Evolutionary conservation across 1,139 yeast species (phyloP).

Genomic region (Yamadazyma oceani): DNA sequence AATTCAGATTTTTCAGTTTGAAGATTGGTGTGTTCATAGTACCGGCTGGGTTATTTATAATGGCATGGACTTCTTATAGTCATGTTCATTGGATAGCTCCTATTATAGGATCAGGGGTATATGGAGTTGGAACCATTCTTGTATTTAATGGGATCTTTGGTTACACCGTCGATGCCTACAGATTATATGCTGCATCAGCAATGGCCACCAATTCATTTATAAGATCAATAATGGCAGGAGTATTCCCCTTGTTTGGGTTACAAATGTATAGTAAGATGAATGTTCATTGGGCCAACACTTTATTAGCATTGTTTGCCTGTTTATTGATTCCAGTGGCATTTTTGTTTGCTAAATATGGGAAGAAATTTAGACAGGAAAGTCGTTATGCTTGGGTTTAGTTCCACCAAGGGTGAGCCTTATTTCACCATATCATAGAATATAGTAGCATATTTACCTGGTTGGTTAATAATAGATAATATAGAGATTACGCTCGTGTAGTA

Average conservation of each 20-base stretch:
- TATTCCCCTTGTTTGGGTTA: conserved; percentile 39
- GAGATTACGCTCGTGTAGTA: no score
- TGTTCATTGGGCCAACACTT: conserved; percentile 43
- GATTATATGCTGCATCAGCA: conserved; percentile 41
- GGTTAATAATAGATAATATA: no score
- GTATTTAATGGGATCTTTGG: conserved; percentile 43
- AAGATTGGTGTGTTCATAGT: conserved; percentile 35
- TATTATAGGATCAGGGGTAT: conserved; percentile 36
- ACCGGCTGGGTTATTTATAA: conserved; percentile 39
- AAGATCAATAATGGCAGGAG: conserved; percentile 38
- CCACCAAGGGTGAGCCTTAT: no score
- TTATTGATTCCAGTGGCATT: conserved; percentile 39
- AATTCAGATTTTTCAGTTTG: conserved; percentile 36
- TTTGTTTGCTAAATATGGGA: conserved; percentile 36
- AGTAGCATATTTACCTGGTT: no score
- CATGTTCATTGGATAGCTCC: conserved; percentile 44
- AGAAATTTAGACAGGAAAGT: conserved; percentile 25
- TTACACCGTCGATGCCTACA: conserved; percentile 42
- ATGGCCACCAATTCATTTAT: conserved; percentile 43
- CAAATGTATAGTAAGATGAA: conserved; percentile 38
- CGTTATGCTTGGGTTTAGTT: conserved; percentile 24
- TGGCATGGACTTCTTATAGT: conserved; percentile 42
- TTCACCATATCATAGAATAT: no score
- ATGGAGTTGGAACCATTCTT: conserved; percentile 37
- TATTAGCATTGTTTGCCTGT: conserved; percentile 34